These are phyloP conservation scores for Carex pumila DNA, from an alignment of 176 grass and related monocot species.

Conservation along the genomic window DNA sequence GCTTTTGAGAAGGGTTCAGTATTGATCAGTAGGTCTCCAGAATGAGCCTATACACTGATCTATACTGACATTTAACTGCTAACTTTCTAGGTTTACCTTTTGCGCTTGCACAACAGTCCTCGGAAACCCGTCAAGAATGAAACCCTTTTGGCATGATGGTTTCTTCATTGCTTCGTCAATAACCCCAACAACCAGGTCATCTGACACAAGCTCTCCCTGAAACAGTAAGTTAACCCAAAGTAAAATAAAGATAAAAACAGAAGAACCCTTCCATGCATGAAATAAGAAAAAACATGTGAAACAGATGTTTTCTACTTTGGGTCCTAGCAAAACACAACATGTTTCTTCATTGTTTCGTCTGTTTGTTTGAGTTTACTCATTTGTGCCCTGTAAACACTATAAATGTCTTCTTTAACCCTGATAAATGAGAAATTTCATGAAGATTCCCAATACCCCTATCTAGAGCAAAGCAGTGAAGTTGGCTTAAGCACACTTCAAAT, in stretches of 20 bases:
- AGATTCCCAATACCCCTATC: background rate
- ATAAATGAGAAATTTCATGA: background rate
- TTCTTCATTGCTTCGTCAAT: conserved; percentile 98
- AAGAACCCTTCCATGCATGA: background rate
- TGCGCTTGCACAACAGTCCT: conserved; percentile 86
- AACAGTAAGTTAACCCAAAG: conserved; percentile 23
- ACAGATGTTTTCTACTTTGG: background rate
- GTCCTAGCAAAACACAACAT: background rate
- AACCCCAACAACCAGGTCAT: conserved; percentile 91
- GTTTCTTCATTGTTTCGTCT: background rate
- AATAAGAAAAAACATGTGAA: background rate
- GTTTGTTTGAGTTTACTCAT: background rate
- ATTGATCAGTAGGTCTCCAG: background rate
- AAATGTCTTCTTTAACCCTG: background rate
- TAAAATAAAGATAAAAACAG: conserved; percentile 19
- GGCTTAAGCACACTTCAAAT: background rate
- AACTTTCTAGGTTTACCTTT: conserved; percentile 44
- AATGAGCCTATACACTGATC: background rate
- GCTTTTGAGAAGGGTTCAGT: background rate
- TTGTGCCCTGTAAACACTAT: background rate
- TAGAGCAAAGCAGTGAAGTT: background rate
- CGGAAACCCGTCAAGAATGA: conserved; percentile 98
- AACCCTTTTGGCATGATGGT: conserved; percentile 94
- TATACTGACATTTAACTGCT: background rate
- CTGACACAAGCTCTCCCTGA: conserved; percentile 90